Conservation (phyloP, 805 yeast genomes). For the Monosporozyma siamensis region DNA sequence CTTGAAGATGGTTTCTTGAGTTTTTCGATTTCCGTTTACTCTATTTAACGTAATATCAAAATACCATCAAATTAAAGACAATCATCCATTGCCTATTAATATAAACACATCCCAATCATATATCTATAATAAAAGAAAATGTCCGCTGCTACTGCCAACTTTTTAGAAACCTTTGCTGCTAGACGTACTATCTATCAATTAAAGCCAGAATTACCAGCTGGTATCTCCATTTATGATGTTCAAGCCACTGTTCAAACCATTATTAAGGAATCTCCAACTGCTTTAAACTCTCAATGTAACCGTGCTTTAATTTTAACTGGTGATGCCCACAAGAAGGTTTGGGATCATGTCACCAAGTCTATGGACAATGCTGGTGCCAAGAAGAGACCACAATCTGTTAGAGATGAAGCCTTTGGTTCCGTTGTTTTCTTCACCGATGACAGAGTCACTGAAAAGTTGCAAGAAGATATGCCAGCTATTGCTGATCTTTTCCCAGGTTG, state of each 20-base stretch:
- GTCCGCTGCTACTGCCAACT: slow-evolving; percentile 15
- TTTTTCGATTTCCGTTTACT: neutral
- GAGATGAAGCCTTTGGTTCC: slow-evolving; percentile 41
- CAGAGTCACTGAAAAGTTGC: slow-evolving; percentile 32
- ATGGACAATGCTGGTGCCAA: slow-evolving; percentile 32
- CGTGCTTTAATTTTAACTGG: slow-evolving; percentile 42
- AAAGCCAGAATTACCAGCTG: slow-evolving; percentile 36
- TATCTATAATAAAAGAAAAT: slow-evolving; percentile 4
- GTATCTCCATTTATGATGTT: slow-evolving; percentile 33
- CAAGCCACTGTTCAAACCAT: slow-evolving; percentile 35
- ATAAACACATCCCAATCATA: too few species aligned
- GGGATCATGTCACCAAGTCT: slow-evolving; percentile 36
- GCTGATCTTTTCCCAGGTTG: slow-evolving; percentile 39
- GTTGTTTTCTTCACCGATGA: slow-evolving; percentile 41
- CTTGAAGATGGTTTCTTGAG: too few species aligned
- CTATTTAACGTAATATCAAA: neutral
- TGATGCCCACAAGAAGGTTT: slow-evolving; percentile 36
- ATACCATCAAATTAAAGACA: neutral
- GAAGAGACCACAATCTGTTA: slow-evolving; percentile 36
- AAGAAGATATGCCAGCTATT: slow-evolving; percentile 36
- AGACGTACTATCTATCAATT: slow-evolving; percentile 43
- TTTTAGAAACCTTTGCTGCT: slow-evolving; percentile 29
- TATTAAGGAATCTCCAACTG: slow-evolving; percentile 41
- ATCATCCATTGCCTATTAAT: neutral
- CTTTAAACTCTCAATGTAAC: slow-evolving; percentile 43